These are phyloP conservation scores for Pseudogymnoascus verrucosus DNA, from an alignment of 2,329 filamentous ascomycete species.

Conservation along the genomic window DNA sequence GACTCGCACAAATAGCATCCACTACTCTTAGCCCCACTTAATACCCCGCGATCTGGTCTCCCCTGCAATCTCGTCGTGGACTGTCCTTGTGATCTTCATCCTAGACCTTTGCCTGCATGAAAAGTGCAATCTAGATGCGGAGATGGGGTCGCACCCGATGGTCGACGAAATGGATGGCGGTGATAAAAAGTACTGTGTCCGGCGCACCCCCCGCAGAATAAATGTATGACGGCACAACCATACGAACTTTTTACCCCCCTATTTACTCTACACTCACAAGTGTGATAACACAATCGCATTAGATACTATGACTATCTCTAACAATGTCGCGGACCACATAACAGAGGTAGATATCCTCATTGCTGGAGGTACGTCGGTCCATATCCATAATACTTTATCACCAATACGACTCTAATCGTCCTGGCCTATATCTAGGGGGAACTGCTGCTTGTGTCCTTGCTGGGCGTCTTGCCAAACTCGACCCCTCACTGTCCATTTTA, in stretches of 20 bases:
- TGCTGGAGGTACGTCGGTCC: constrained; percentile 7
- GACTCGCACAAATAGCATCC: not conserved
- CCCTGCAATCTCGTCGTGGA: not conserved
- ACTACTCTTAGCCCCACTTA: not conserved
- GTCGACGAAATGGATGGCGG: not conserved
- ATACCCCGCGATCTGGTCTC: not conserved
- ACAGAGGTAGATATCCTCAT: constrained; percentile 8
- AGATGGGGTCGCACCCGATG: not conserved
- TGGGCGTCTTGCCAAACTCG: constrained; percentile 41
- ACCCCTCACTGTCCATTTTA: constrained; percentile 41
- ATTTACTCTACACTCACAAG: not conserved
- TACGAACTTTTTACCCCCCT: not conserved
- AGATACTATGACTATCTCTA: not conserved
- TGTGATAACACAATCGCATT: not conserved
- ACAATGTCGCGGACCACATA: constrained; percentile 13
- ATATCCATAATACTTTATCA: constrained; percentile 25
- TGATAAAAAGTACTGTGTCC: not conserved
- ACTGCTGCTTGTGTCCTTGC: constrained; percentile 43
- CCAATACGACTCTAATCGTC: constrained; percentile 13
- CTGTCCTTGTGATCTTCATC: not conserved
- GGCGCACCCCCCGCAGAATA: not conserved
- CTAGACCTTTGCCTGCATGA: not conserved
- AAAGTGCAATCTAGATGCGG: not conserved
- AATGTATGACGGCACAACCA: not conserved
- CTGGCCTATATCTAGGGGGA: constrained; percentile 29